Evolutionary conservation across 495 filamentous ascomycete species (phyloP).

Genomic region (Penicillium cosmopolitanum): DNA sequence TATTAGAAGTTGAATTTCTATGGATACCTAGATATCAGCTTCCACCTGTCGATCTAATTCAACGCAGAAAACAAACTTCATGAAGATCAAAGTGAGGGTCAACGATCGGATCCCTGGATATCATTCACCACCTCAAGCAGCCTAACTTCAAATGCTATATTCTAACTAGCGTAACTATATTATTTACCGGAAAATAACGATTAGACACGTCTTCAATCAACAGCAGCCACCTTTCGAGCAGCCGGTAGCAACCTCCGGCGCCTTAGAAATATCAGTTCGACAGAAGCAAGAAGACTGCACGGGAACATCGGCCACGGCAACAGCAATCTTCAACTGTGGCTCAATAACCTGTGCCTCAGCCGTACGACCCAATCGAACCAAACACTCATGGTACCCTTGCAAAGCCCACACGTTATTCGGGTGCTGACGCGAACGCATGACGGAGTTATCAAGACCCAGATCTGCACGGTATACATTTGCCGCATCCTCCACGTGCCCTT

Average conservation of each 20-base stretch:
- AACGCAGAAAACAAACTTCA: no score
- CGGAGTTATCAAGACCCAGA: constrained; percentile 57
- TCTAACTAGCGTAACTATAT: background rate
- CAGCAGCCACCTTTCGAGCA: constrained; percentile 19
- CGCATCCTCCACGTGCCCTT: constrained; percentile 59
- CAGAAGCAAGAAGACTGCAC: constrained; percentile 65
- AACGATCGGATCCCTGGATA: no score
- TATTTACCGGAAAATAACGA: background rate
- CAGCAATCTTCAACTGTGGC: constrained; percentile 52
- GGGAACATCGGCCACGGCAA: constrained; percentile 60
- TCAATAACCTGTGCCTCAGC: constrained; percentile 56
- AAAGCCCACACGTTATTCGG: constrained; percentile 72
- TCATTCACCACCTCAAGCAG: background rate
- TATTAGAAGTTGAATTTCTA: no score
- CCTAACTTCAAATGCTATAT: background rate
- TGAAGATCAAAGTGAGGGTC: background rate
- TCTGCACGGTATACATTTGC: constrained; percentile 60
- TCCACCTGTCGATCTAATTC: no score
- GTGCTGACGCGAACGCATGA: constrained; percentile 62
- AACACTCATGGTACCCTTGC: constrained; percentile 68
- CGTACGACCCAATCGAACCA: constrained; percentile 52
- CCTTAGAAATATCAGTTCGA: constrained; percentile 38
- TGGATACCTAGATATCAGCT: no score
- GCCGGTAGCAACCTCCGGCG: constrained; percentile 15
- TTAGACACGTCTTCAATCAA: constrained; percentile 8